Conservation (phyloP, 2,329 filamentous ascomycete species). For the Lasiodiplodia sp. region DNA sequence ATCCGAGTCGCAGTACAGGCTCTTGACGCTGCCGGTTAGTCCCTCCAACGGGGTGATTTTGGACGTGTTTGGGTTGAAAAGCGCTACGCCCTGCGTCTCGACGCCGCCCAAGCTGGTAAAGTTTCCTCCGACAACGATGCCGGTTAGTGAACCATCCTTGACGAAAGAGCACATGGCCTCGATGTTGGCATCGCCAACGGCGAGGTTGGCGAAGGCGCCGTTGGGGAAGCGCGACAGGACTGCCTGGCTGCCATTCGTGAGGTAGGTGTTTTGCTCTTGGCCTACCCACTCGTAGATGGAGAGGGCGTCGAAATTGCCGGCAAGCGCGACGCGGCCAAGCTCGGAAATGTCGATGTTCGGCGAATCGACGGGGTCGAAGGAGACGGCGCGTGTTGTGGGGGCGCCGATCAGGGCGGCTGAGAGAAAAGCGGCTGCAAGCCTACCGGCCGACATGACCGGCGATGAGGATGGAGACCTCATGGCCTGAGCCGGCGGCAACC, state of each 20-base stretch:
- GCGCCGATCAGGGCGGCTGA: conserved; percentile 34
- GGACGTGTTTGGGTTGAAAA: conserved; percentile 78
- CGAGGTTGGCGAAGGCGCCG: conserved; percentile 77
- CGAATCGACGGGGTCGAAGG: conserved; percentile 68
- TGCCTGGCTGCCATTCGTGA: conserved; percentile 79
- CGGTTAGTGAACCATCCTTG: conserved; percentile 69
- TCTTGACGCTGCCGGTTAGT: conserved; percentile 80
- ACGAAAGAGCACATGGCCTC: conserved; percentile 85
- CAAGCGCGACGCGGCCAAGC: conserved; percentile 83
- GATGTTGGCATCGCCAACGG: conserved; percentile 83
- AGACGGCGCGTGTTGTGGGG: conserved; percentile 43
- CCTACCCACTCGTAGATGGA: conserved; percentile 87
- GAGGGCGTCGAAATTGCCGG: conserved; percentile 88
- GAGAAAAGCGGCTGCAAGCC: conserved; percentile 45
- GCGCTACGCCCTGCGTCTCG: conserved; percentile 76
- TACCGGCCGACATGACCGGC: conserved; percentile 47
- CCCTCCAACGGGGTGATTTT: conserved; percentile 78
- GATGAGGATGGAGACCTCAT: conserved; percentile 49
- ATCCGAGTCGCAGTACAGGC: conserved; percentile 80
- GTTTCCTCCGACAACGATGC: conserved; percentile 88
- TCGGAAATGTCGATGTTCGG: conserved; percentile 79
- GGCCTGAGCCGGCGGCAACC: conserved; percentile 36
- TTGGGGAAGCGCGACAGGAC: conserved; percentile 85
- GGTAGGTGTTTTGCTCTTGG: conserved; percentile 73
- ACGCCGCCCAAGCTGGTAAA: conserved; percentile 87